A percentile compares a stretch with the other conserved stretches of the same genome.
Conservation (phyloP, 2,329 filamentous ascomycete species). For the Aspergillus sp. region DNA sequence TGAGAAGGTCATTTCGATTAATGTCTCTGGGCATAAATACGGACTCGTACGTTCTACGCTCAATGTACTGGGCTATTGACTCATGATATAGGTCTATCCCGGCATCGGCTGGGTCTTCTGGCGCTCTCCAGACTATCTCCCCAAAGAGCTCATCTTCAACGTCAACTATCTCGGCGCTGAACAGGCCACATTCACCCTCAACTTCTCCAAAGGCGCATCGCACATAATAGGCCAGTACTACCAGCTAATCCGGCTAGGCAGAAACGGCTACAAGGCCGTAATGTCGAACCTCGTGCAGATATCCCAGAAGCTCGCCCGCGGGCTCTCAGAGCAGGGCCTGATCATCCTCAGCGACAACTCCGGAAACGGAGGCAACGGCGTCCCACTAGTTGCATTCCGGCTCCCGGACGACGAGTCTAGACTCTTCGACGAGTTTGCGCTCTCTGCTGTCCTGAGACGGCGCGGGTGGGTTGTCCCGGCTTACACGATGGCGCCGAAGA, state of each 20-base stretch:
- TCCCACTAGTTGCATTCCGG: constrained; percentile 87
- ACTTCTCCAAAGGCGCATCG: constrained; percentile 69
- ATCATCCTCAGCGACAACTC: constrained; percentile 78
- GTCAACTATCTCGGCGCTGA: constrained; percentile 71
- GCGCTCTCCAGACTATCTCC: constrained; percentile 64
- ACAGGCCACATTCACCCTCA: constrained; percentile 68
- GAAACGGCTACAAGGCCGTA: constrained; percentile 61
- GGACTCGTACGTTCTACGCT: constrained; percentile 53
- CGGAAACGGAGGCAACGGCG: constrained; percentile 59
- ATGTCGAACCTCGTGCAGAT: constrained; percentile 80
- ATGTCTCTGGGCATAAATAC: constrained; percentile 51
- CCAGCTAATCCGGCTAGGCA: constrained; percentile 70
- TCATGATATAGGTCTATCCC: constrained; percentile 51
- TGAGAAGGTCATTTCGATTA: constrained; percentile 55
- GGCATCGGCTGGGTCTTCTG: constrained; percentile 71
- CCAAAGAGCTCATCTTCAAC: constrained; percentile 68
- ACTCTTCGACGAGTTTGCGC: constrained; percentile 69
- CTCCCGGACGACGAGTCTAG: constrained; percentile 58
- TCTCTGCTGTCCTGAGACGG: constrained; percentile 79
- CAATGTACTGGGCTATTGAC: no score
- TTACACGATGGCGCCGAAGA: constrained; percentile 93
- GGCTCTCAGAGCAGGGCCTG: constrained; percentile 73
- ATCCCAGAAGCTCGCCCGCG: constrained; percentile 75
- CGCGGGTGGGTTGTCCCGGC: constrained; percentile 90
- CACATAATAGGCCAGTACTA: constrained; percentile 73